Percentiles rank a stretch among this genome's conserved stretches.
phyloP scores from a whole-genome alignment of 805 yeast species.

The Kluyveromyces wickerhamii region DNA sequence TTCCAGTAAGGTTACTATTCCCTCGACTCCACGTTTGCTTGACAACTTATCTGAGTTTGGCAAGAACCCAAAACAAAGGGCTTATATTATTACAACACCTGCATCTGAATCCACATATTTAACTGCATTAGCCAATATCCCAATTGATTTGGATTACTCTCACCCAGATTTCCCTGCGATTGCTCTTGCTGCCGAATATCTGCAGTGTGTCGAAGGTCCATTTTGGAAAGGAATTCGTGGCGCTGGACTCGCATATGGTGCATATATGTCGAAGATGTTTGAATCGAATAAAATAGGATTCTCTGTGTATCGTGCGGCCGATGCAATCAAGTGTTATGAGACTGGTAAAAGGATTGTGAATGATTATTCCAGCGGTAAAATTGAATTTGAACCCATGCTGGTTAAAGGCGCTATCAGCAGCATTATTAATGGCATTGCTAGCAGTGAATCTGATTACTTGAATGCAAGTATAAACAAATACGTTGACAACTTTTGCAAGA shows the following conservation, averaged over 20 bases:
- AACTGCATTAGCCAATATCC: slow-evolving; percentile 50
- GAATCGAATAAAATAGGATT: slow-evolving; percentile 65
- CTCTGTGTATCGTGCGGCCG: slow-evolving; percentile 75
- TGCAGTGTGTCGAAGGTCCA: slow-evolving; percentile 91
- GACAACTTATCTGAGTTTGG: slow-evolving; percentile 53
- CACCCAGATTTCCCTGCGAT: slow-evolving; percentile 62
- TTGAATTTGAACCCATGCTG: slow-evolving; percentile 47
- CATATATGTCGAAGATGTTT: slow-evolving; percentile 45
- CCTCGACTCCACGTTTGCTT: slow-evolving; percentile 44
- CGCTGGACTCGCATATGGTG: slow-evolving; percentile 89
- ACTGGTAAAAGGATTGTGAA: slow-evolving; percentile 60
- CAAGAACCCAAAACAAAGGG: slow-evolving; percentile 38
- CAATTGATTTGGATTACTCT: slow-evolving; percentile 34
- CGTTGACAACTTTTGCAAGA: slow-evolving; percentile 54
- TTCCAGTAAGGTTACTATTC: slow-evolving; percentile 12
- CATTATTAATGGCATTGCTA: slow-evolving; percentile 64
- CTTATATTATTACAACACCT: slow-evolving; percentile 63
- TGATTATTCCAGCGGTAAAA: slow-evolving; percentile 47
- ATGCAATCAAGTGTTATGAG: slow-evolving; percentile 52
- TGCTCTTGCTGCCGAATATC: slow-evolving; percentile 62
- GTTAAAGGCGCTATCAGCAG: slow-evolving; percentile 71
- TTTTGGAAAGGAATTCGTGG: slow-evolving; percentile 96
- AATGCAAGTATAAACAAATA: slow-evolving; percentile 62
- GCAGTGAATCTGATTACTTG: slow-evolving; percentile 53
- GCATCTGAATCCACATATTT: slow-evolving; percentile 78